These are phyloP conservation scores for Aureobasidium sp. DNA, from an alignment of 2,329 filamentous ascomycete genomes.

Conservation along the genomic window DNA sequence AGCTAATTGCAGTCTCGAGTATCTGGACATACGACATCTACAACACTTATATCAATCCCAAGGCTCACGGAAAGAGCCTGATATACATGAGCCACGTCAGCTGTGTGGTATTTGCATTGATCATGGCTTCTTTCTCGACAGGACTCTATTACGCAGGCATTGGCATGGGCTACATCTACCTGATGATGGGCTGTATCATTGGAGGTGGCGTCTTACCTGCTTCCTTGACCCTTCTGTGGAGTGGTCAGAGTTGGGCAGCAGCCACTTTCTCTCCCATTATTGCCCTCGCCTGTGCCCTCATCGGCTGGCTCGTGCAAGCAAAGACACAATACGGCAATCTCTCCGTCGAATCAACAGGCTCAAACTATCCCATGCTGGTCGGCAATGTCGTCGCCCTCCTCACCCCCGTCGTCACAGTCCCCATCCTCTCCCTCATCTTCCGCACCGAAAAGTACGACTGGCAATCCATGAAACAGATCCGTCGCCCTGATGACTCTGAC, in stretches of 20 bases:
- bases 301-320: slow-evolving; percentile 72
- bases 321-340: slow-evolving; percentile 61
- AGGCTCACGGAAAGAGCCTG: slow-evolving; percentile 65
- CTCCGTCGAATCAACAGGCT: slow-evolving; percentile 66
- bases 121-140: slow-evolving; percentile 72
- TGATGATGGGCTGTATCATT: slow-evolving; percentile 90
- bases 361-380: slow-evolving; percentile 79
- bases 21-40: slow-evolving; percentile 85
- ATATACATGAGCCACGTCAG: slow-evolving; percentile 73
- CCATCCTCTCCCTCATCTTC: slow-evolving; percentile 64
- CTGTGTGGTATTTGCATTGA: slow-evolving; percentile 66
- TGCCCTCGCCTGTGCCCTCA: slow-evolving; percentile 61
- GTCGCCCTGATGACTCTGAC: slow-evolving; percentile 70
- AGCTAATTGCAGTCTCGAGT: slow-evolving; percentile 79
- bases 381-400: slow-evolving; percentile 80
- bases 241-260: slow-evolving; percentile 70
- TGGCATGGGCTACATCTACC: slow-evolving; percentile 80
- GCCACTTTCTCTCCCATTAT: slow-evolving; percentile 63
- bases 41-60: slow-evolving; percentile 75
- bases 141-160: slow-evolving; percentile 58
- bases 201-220: slow-evolving; percentile 70
- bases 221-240: slow-evolving; percentile 72
- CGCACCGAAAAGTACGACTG: slow-evolving; percentile 78
- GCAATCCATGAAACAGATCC: slow-evolving; percentile 72
- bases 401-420: slow-evolving; percentile 67